Base-by-base conservation (phyloP, 192 early-diverging fungal genomes). In the Funneliformis geosporum region DNA sequence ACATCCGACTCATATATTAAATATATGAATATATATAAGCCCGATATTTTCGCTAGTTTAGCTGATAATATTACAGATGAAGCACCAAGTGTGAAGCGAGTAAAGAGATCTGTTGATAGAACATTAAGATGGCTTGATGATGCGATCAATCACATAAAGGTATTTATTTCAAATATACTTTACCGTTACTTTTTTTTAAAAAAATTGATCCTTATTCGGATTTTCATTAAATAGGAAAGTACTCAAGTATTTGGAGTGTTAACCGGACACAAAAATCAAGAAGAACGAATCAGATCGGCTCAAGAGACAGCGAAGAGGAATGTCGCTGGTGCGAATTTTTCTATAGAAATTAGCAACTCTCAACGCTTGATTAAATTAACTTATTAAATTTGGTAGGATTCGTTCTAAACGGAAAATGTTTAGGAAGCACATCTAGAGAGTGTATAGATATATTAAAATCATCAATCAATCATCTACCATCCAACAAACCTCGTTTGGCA, bases 401-500 rank as follows among this genome's bases (percentile, higher is more conserved):
- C 76, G 81, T 87, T 11, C 23, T 92, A 5, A 87, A 88, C 79
- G 81, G 82, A 2, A 72, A 84, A 38, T 77, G 79, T 10, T 66
- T 90, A 12, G 84, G 75, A 0, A 73, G 73, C 0, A 64, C 78
- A 18, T 82, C 61, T 43, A 76, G 81, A 27, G 85, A 86, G 28
- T 76, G 80, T 10, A 73, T 86, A 11, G 80, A 80, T 16, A 60
- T 85, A 27, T 46, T 89, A 43, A 86, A 84, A 76, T 80, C 80
- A 6, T 92, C 91, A 2, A 8, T 89, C 5, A 79, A 84, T 2
- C 67, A 84, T 21, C 65, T 92, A 9, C 91, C 90, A 6, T 40
- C 59, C 1, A 83, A 85, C 43, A 92, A 92, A 68, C 90, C 89
- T 18, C 85, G 88, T 64, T 43, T 91, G 8, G 83, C 85, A 0